Base-by-base conservation (phyloP, 352 stramenopile genomes). In the Globisporangium nunn region DNA sequence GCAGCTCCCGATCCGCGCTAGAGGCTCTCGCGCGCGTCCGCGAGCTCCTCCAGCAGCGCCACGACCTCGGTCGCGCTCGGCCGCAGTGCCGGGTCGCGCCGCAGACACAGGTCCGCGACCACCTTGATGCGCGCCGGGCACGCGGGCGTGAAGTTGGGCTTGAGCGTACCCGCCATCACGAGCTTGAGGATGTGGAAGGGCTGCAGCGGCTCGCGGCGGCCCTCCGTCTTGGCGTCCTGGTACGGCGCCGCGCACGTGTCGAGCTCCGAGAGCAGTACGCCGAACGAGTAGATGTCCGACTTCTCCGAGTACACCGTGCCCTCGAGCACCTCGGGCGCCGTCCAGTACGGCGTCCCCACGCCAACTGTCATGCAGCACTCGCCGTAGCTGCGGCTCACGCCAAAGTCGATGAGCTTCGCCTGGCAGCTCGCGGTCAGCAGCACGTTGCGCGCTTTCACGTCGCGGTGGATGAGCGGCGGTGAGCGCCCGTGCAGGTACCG, bases 351-450 rank as follows among this genome's bases (percentile, higher is more conserved):
- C 46, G 40, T 63, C 59, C 58, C 51, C 57, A 68, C 64, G 64
- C 59, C 37, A 39, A 54, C 47, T 6, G 60, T 66, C 60, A 66
- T 66, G 18, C 39, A 52, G 41, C 43, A 41, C 5, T 62, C 50
- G 1, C 31, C 31, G 33, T 55, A 67, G 45, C 71, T 61, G 1
- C 75, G 64, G 52, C 68, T 80, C 12, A 78, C 75, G 12, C 75
- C 75, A 66, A 86, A 86, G 56, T 86, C 75, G 29, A 73, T 83
- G 3, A 86, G 62, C 15, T 86, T 80, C 1, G 71, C 65, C 30
- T 78, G 61, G 53, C 68, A 73, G 6, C 52, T 54, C 8, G 80
- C 67, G 4, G 57, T 78, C 35, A 86, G 50, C 23, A 86, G 59
- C 48, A 86, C 66, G 35, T 86, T 86, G n/a, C 69, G 64, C 0